Conservation (phyloP, 129 eudicot genomes). For the Gnaphalium uliginosum region DNA sequence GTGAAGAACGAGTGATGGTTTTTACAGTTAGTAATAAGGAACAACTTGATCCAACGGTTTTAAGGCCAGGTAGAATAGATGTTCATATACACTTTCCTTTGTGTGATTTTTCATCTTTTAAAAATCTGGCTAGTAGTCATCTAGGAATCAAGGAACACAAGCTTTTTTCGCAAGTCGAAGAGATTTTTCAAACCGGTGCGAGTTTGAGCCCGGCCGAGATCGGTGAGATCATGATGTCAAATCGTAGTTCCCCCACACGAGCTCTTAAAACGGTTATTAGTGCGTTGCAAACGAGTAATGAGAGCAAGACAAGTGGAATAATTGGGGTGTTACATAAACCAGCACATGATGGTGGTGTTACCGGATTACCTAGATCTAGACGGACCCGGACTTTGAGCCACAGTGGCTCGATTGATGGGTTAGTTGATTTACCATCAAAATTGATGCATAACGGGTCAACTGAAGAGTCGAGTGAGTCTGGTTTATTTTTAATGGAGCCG, state of each 20-base stretch:
- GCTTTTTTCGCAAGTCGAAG: conserved; percentile 80
- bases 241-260: conserved; percentile 77
- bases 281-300: conserved; percentile 47
- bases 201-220: conserved; percentile 82
- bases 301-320: conserved; percentile 6
- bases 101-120: conserved; percentile 76
- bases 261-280: conserved; percentile 75
- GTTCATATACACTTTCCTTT: conserved; percentile 74
- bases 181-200: conserved; percentile 75
- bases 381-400: conserved; percentile 31
- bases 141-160: conserved; percentile 87
- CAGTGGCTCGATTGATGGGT: conserved; percentile 38
- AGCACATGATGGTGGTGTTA: conserved; percentile 4
- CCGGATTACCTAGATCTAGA: conserved; percentile 7
- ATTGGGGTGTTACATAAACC: conserved; percentile 14
- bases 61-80: conserved; percentile 84
- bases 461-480: conserved; percentile 45
- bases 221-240: conserved; percentile 83
- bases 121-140: conserved; percentile 65
- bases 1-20: conserved; percentile 91
- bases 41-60: conserved; percentile 55
- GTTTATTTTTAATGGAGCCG: conserved; percentile 37
- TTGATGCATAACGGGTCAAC: conserved; percentile 36
- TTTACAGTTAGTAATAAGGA: conserved; percentile 73
- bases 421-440: conserved; percentile 20